Conservation (phyloP, 2,329 filamentous ascomycete species). For the Hypoxylon sp. region DNA sequence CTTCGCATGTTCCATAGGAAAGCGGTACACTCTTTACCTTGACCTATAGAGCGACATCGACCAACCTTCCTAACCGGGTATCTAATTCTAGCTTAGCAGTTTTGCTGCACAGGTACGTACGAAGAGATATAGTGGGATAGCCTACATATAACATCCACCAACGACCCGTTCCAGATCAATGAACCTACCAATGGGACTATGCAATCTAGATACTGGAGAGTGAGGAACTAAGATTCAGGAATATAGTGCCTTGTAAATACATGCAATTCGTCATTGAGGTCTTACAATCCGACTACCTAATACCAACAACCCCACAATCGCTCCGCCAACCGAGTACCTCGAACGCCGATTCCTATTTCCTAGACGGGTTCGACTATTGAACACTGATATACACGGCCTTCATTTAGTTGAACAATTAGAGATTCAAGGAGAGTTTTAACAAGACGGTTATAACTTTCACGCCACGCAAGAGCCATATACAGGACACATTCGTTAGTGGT, state of each 20-base stretch:
- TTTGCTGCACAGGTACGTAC: slow-evolving; percentile 33
- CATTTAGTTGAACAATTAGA: slow-evolving; percentile 31
- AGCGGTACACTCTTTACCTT: slow-evolving; percentile 37
- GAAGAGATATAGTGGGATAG: slow-evolving; percentile 8
- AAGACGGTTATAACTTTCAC: slow-evolving; percentile 31
- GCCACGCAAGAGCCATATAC: slow-evolving; percentile 37
- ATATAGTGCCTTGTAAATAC: slow-evolving; percentile 23
- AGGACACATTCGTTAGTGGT: slow-evolving; percentile 51
- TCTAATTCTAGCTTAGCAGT: slow-evolving; percentile 27
- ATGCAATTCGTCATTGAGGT: slow-evolving; percentile 29
- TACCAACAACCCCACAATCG: slow-evolving; percentile 10
- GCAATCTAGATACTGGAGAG: slow-evolving; percentile 9
- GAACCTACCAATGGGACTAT: background rate
- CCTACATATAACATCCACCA: slow-evolving; percentile 7
- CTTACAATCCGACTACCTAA: slow-evolving; percentile 26
- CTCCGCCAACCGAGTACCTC: slow-evolving; percentile 10
- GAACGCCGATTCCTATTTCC: slow-evolving; percentile 16
- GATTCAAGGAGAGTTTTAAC: slow-evolving; percentile 21
- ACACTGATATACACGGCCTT: slow-evolving; percentile 28
- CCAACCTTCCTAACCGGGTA: slow-evolving; percentile 36
- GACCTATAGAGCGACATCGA: slow-evolving; percentile 6
- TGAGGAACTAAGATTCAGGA: slow-evolving; percentile 7
- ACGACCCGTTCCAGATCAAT: background rate
- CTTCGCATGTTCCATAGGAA: slow-evolving; percentile 44
- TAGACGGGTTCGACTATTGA: slow-evolving; percentile 32